Evolutionary conservation across 306 rosid genomes (phyloP), one percentile per base, ranked within the genome.

Genomic region (barrel medic (Medicago truncatula)): DNA sequence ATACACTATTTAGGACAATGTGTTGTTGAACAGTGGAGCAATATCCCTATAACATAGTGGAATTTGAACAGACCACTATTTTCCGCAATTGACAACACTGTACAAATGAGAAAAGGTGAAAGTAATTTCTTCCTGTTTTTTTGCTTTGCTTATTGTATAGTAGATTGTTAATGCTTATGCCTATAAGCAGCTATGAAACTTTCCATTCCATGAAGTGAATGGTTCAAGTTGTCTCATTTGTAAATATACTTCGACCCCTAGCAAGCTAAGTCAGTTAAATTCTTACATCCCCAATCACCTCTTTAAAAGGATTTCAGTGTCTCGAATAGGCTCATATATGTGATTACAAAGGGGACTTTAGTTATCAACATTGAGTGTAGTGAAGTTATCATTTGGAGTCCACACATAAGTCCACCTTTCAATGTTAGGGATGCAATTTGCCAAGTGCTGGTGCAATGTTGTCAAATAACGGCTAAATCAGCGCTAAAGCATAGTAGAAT

Each of bases 361-460:
- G 54, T 56, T 10, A 4, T 40, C 41, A 20, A 39, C 44, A 14
- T 23, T 58, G 11, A 40, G 44, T 41, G 31, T 39, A 12, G 2
- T 41, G 15, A 73, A 73, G 6, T 16, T 2, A 10, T 74, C 62
- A 47, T 31, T 62, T 47, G 17, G 39, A 41, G 49, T 46, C 62
- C 14, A 21, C 52, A 2, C 25, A 47, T 12, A 31, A 31, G 54
- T 75, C 61, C 70, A 25, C 60, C 60, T 58, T 62, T 58, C 52
- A 49, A 4, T 34, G 28, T 46, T 75, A 49, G 2, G 49, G 40
- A 39, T 62, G 52, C 54, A 74, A 61, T 74, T 74, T 46, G 18
- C 52, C 38, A 56, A 60, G 15, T 20, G 9, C 28, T n/a, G 47
- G 47, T 41, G 46, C 46, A 41, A 9, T 41, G 46, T 41, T 41